Evolutionary conservation across 2,329 filamentous ascomycete species (phyloP).

Genomic region (Colletotrichum cuscutae): DNA sequence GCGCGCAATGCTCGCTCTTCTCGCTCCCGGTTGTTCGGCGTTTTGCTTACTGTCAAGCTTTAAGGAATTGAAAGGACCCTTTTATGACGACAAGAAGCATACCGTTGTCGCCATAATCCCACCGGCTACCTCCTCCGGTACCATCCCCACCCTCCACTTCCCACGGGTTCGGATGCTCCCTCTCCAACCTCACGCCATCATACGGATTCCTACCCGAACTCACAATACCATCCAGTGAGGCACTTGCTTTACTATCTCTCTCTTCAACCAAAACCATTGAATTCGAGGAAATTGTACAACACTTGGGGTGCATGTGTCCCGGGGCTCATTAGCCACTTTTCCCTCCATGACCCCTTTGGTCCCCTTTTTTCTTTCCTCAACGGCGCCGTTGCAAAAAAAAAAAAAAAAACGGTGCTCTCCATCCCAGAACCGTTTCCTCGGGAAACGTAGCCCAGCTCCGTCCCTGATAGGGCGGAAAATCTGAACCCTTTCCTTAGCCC

Average conservation of each 20-base stretch:
- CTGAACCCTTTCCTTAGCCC: background rate
- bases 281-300: background rate
- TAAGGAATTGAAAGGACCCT: background rate
- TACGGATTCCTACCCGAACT: too few relatives aligned
- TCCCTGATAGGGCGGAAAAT: background rate
- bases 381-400: background rate
- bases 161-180: constrained; percentile 17
- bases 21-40: constrained; percentile 1
- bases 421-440: background rate
- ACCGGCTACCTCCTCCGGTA: background rate
- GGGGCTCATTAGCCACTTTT: too few relatives aligned
- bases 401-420: background rate
- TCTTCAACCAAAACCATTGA: background rate
- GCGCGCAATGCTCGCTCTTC: background rate
- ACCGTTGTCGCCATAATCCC: constrained; percentile 3
- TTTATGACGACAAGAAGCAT: background rate
- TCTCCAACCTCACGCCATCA: constrained; percentile 13
- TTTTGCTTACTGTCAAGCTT: background rate
- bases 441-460: background rate
- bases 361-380: background rate
- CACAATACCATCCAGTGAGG: background rate
- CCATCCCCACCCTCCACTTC: background rate
- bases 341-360: background rate
- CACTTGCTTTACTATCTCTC: background rate
- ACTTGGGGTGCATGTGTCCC: background rate